Percentiles rank a stretch among this genome's conserved stretches.
Conservation (phyloP, 352 stramenopile genomes). For the Globisporangium radiosum region DNA sequence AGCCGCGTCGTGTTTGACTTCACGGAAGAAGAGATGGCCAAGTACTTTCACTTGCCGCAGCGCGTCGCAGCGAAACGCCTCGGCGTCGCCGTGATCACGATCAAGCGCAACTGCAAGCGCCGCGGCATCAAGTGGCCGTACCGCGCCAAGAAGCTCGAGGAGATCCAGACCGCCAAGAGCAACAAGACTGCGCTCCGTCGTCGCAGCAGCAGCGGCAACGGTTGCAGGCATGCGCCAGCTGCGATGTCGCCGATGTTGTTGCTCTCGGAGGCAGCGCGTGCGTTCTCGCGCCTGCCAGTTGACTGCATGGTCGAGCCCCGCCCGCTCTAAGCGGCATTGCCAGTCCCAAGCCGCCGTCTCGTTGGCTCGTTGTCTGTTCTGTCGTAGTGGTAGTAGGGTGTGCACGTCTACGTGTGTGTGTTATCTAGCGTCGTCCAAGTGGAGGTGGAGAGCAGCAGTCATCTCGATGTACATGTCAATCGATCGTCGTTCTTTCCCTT, state of each 20-base stretch:
- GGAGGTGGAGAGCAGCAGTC: not conserved
- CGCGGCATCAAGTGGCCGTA: constrained; percentile 56
- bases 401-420: not conserved
- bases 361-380: too few relatives aligned
- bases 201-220: constrained; percentile 13
- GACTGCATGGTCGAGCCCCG: constrained; percentile 23
- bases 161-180: constrained; percentile 21
- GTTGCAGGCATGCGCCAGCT: not conserved
- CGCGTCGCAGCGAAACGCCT: constrained; percentile 43
- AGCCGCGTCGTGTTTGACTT: constrained; percentile 53
- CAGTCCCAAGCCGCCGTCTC: too few relatives aligned
- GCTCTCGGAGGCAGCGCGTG: constrained; percentile 32
- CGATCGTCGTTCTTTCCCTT: not conserved
- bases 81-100: constrained; percentile 49
- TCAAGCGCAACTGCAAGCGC: constrained; percentile 56
- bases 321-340: not conserved
- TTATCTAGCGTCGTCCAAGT: not conserved
- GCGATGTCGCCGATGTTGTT: constrained; percentile 3
- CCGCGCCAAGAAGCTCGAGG: constrained; percentile 44
- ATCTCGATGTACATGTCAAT: not conserved
- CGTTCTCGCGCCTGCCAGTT: constrained; percentile 30
- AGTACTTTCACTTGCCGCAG: constrained; percentile 54
- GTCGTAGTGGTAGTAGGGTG: not conserved
- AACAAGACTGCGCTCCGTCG: not conserved
- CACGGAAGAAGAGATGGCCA: constrained; percentile 39